Conservation (phyloP, 2,329 filamentous ascomycete species). For the Fusarium keratoplasticum region DNA sequence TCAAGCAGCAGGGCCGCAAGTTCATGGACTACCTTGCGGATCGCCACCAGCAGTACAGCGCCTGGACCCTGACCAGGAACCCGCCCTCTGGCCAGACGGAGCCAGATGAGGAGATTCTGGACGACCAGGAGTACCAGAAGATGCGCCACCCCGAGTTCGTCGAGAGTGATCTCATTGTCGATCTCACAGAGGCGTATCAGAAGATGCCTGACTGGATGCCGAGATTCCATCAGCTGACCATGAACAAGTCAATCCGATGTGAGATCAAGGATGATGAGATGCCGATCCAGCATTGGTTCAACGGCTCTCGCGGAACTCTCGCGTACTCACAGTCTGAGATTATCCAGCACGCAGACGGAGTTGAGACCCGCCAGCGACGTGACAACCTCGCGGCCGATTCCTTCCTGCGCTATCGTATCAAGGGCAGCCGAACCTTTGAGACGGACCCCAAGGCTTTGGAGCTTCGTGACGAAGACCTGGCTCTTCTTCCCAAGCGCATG, state of each 20-base stretch:
- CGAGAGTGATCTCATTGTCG: slow-evolving; percentile 57
- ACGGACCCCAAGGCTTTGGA: slow-evolving; percentile 46
- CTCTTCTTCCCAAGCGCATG: slow-evolving; percentile 55
- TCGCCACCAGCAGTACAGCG: slow-evolving; percentile 55
- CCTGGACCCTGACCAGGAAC: slow-evolving; percentile 55
- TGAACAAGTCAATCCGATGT: slow-evolving; percentile 47
- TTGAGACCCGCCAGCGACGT: slow-evolving; percentile 52
- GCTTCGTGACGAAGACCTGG: slow-evolving; percentile 44
- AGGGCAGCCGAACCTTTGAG: slow-evolving; percentile 51
- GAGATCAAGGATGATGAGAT: slow-evolving; percentile 50
- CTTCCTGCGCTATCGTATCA: slow-evolving; percentile 50
- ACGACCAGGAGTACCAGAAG: slow-evolving; percentile 46
- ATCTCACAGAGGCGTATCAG: slow-evolving; percentile 55
- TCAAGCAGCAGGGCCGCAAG: slow-evolving; percentile 48
- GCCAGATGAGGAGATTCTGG: slow-evolving; percentile 49
- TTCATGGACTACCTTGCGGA: slow-evolving; percentile 51
- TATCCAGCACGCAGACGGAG: slow-evolving; percentile 51
- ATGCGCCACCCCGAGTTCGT: slow-evolving; percentile 55
- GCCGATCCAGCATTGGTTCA: slow-evolving; percentile 53
- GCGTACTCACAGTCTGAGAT: slow-evolving; percentile 50
- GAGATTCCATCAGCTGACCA: slow-evolving; percentile 44
- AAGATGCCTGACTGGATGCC: slow-evolving; percentile 54
- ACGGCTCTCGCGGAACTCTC: slow-evolving; percentile 44
- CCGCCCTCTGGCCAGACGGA: slow-evolving; percentile 45
- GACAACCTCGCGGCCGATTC: slow-evolving; percentile 50